Base-by-base conservation (phyloP, 495 filamentous ascomycete genomes). In the Clavariopsis aquatica region DNA sequence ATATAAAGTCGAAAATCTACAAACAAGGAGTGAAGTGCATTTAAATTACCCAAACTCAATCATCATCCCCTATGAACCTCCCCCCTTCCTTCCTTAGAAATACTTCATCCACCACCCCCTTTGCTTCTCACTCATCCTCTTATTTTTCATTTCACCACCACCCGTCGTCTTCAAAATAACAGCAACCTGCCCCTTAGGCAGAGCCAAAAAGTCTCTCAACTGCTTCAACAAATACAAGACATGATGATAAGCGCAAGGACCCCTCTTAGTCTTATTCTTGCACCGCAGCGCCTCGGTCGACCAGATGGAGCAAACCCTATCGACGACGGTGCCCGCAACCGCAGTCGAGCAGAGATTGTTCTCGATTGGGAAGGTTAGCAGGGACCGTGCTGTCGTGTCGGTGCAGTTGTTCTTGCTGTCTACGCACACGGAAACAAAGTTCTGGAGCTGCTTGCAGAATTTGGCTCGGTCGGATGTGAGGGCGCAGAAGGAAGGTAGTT, bases 161-260 rank as follows among this genome's bases (percentile, higher is more conserved):
- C n/a, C n/a, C n/a, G n/a, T n/a, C n/a, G n/a, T n/a, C n/a, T n/a
- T n/a, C n/a, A n/a, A n/a, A n/a, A n/a, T n/a, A n/a, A n/a, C n/a
- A n/a, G n/a, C n/a, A n/a, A n/a, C n/a, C n/a, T n/a, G n/a, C n/a
- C n/a, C n/a, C n/a, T n/a, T n/a, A n/a, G n/a, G n/a, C n/a, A n/a
- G n/a, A n/a, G n/a, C n/a, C n/a, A n/a, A n/a, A n/a, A n/a, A n/a
- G n/a, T n/a, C n/a, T n/a, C n/a, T n/a, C n/a, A n/a, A 59, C 56
- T 49, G 15, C 36, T 41, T 49, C 34, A 59, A 49, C 34, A 59
- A 22, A 59, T 59, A 59, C 36, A n/a, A 6, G 7, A 59, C 41
- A 59, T 59, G 56, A 46, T 36, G 9, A 22, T 34, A 24, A 13
- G 56, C 36, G 24, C 56, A 59, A 5, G 20, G 36, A 17, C 56